phyloP scores from a whole-genome alignment of 2,329 filamentous ascomycete species.

The Claviceps digitariae region DNA sequence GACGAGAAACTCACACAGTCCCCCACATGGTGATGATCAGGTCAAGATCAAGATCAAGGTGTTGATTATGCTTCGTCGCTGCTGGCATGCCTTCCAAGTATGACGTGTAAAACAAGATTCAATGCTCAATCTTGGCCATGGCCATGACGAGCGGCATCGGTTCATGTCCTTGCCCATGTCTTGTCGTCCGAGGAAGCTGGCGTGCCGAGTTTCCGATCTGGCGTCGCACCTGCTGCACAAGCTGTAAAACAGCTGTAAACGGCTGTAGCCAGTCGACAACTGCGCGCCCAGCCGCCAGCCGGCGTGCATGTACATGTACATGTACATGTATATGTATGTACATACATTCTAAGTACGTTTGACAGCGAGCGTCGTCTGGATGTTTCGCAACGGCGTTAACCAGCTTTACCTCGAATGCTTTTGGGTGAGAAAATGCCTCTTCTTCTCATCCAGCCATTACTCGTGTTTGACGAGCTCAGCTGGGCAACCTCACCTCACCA shows the following conservation, averaged over 20 bases:
- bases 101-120: background rate
- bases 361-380: too few relatives aligned
- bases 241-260: background rate
- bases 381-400: too few relatives aligned
- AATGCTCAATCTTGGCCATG: background rate
- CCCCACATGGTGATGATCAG: too few relatives aligned
- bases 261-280: too few relatives aligned
- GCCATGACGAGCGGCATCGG: background rate
- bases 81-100: background rate
- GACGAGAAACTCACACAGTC: background rate
- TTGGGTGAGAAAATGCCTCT: background rate
- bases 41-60: too few relatives aligned
- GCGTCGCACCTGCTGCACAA: background rate
- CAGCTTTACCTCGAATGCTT: too few relatives aligned
- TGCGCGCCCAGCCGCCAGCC: too few relatives aligned
- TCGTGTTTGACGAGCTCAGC: background rate
- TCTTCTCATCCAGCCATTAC: background rate
- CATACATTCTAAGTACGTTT: too few relatives aligned
- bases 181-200: background rate
- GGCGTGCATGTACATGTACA: too few relatives aligned
- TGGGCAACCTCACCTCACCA: background rate
- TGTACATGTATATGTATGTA: too few relatives aligned
- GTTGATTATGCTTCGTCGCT: background rate
- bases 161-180: too few relatives aligned
- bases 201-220: constrained; percentile 3